phyloP scores from a whole-genome alignment of 331 rosid genomes.

The Arachis monticola region DNA sequence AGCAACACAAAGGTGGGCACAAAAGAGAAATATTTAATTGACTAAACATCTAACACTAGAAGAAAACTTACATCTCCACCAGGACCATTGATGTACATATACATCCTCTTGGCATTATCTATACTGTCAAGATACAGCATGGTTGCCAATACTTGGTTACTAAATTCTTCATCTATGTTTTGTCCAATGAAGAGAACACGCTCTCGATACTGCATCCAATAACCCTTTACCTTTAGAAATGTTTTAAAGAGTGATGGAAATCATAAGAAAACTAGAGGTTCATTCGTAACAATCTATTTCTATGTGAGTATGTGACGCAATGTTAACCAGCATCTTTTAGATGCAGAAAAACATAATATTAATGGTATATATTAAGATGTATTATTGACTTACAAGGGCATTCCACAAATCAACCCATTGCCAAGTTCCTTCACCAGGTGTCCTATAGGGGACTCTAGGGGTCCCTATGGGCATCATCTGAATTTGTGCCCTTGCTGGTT shows the following conservation, averaged over 20 bases:
- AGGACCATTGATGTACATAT: conserved; percentile 85
- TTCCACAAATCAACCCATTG: conserved; percentile 99
- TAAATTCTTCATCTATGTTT: conserved; percentile 83
- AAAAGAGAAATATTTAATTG: conserved; percentile 26
- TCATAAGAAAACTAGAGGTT: conserved; percentile 11
- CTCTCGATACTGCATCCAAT: conserved; percentile 82
- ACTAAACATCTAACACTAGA: conserved; percentile 29
- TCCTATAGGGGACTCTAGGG: conserved; percentile 84
- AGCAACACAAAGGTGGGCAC: conserved; percentile 31
- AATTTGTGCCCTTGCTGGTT: conserved; percentile 63
- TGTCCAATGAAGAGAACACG: conserved; percentile 86
- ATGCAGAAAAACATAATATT: conserved; percentile 11
- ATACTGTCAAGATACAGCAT: conserved; percentile 89
- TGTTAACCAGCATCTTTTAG: conserved; percentile 26
- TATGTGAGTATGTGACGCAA: neutral
- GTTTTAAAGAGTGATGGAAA: conserved; percentile 20
- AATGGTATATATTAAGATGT: conserved; percentile 13
- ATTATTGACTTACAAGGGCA: conserved; percentile 80
- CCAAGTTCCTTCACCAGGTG: conserved; percentile 91
- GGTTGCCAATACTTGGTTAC: conserved; percentile 92
- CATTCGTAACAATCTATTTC: conserved; percentile 6
- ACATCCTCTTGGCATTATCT: conserved; percentile 65
- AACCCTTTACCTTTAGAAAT: conserved; percentile 30
- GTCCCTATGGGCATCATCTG: conserved; percentile 96
- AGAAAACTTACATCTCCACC: conserved; percentile 93